These are phyloP conservation scores for Crithidia fasciculata DNA, from an alignment of 208 protist species.

Conservation along the genomic window DNA sequence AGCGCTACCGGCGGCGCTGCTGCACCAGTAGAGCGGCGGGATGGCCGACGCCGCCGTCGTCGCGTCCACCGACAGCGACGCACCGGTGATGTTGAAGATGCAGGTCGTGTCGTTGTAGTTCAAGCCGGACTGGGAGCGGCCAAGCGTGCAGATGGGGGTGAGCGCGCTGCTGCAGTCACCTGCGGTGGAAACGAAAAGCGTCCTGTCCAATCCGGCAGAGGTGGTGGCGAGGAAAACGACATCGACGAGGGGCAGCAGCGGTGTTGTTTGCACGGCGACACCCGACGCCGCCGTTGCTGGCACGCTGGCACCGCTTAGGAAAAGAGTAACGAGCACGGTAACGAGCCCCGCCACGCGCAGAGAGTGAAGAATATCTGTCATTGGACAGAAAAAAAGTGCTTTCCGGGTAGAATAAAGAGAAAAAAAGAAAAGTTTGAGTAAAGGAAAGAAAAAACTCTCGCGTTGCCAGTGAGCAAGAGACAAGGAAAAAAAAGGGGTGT, in stretches of 20 bases:
- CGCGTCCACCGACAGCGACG: conserved; percentile 33
- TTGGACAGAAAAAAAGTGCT: conserved; percentile 1
- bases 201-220: conserved; percentile 24
- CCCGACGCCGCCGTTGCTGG: no score
- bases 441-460: conserved; percentile 1
- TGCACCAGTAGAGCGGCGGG: conserved; percentile 60
- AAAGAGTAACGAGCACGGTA: conserved; percentile 2
- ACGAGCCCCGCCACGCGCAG: neutral
- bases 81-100: conserved; percentile 48
- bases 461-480: neutral
- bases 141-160: conserved; percentile 44
- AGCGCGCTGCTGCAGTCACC: conserved; percentile 31
- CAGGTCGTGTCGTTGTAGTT: conserved; percentile 55
- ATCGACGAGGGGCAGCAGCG: conserved; percentile 52
- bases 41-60: conserved; percentile 32
- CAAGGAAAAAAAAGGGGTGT: neutral
- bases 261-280: conserved; percentile 36
- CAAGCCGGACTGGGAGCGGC: conserved; percentile 7
- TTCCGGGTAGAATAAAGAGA: neutral
- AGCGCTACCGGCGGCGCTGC: conserved; percentile 30
- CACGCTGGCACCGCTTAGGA: neutral
- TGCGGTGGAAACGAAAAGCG: conserved; percentile 46
- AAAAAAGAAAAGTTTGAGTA: conserved; percentile 3
- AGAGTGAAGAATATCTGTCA: neutral
- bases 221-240: conserved; percentile 59